Percentiles rank a stretch among this genome's conserved stretches.
These are phyloP conservation scores for Fagus crenata DNA, from an alignment of 306 rosid genomes.

Conservation along the genomic window DNA sequence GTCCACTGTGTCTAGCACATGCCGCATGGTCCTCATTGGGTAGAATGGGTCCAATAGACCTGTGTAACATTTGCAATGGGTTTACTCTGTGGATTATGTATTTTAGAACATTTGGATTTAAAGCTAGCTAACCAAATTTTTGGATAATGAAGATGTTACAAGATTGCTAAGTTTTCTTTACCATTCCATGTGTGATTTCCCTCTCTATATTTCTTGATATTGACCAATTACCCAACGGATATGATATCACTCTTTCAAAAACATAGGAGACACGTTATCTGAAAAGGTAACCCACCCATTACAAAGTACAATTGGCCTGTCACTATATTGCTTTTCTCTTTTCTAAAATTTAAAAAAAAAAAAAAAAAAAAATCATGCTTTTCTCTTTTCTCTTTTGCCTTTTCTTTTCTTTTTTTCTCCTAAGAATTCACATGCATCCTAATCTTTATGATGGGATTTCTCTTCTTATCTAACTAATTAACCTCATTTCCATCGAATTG, in stretches of 20 bases:
- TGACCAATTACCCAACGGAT: background rate
- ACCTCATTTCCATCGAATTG: too few relatives aligned
- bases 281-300: background rate
- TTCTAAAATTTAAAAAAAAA: background rate
- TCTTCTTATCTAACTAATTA: too few relatives aligned
- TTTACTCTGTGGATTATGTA: background rate
- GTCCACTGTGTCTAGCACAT: constrained; percentile 76
- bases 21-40: constrained; percentile 78
- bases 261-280: background rate
- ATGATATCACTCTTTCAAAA: background rate
- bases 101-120: background rate
- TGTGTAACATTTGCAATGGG: background rate
- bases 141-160: background rate
- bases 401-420: background rate
- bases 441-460: too few relatives aligned
- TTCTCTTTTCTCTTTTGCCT: background rate
- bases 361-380: background rate
- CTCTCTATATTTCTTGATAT: background rate
- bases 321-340: background rate
- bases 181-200: background rate
- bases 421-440: background rate
- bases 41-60: constrained; percentile 73
- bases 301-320: background rate
- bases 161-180: background rate
- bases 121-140: background rate